A percentile compares a stretch with the other conserved stretches of the same genome.
These are phyloP conservation scores for Leptomonas pyrrhocoris DNA, from an alignment of 208 protist genomes.

Conservation along the genomic window DNA sequence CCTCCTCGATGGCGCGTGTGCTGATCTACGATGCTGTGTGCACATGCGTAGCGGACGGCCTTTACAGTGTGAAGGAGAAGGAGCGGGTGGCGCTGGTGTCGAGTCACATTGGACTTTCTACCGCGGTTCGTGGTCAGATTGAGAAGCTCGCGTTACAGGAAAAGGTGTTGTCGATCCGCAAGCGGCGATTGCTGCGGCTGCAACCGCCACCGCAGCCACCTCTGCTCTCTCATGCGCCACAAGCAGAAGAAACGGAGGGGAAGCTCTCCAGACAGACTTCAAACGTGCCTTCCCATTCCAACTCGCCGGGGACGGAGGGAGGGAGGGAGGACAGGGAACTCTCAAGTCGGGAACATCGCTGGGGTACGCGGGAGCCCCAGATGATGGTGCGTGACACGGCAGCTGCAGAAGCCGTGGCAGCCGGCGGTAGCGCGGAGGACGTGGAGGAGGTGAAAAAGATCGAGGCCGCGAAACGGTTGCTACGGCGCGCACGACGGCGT, in stretches of 20 bases:
- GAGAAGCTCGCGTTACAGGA: conserved; percentile 68
- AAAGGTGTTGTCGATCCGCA: conserved; percentile 53
- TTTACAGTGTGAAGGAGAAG: conserved; percentile 56
- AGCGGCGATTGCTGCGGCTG: conserved; percentile 48
- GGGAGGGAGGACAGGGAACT: background rate
- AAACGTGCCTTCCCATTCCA: background rate
- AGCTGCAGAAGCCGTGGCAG: background rate
- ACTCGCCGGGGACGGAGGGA: too few species aligned
- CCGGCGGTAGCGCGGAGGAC: background rate
- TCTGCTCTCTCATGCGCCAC: too few species aligned
- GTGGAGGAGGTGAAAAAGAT: conserved; percentile 17
- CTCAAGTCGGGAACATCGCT: background rate
- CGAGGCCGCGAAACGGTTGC: conserved; percentile 24
- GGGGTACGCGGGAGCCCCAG: background rate
- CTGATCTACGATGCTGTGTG: conserved; percentile 75
- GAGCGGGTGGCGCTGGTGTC: conserved; percentile 61
- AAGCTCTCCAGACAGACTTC: conserved; percentile 1
- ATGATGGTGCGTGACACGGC: background rate
- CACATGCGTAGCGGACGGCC: conserved; percentile 56
- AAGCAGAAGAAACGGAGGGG: too few species aligned
- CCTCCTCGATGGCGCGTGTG: conserved; percentile 51
- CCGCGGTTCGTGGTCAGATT: conserved; percentile 65
- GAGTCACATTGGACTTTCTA: conserved; percentile 60
- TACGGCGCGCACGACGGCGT: conserved; percentile 20
- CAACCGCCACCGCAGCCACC: conserved; percentile 2